These are phyloP conservation scores for Phytopythium mirpurense DNA, from an alignment of 352 stramenopile species.

Conservation along the genomic window DNA sequence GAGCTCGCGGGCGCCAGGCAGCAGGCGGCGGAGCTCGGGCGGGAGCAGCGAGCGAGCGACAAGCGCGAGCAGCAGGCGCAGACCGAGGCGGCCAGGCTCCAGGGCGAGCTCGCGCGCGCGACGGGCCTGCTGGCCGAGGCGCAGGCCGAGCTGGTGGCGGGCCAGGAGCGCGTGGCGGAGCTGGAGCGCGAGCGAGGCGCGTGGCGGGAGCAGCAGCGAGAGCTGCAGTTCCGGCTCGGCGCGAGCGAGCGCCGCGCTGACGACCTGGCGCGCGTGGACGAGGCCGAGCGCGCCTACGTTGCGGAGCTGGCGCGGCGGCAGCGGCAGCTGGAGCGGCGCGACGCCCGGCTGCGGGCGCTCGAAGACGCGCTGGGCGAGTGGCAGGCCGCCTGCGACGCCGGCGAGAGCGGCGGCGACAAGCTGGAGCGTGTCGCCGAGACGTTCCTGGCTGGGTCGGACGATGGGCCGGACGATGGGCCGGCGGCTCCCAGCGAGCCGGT, in stretches of 20 bases:
- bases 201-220: conserved; percentile 33
- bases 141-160: conserved; percentile 29
- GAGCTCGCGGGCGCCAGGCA: conserved; percentile 32
- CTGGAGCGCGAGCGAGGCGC: conserved; percentile 26
- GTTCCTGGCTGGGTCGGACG: too few species aligned
- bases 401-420: neutral
- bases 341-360: conserved; percentile 11
- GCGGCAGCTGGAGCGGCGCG: conserved; percentile 8
- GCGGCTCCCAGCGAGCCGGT: neutral
- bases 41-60: conserved; percentile 23
- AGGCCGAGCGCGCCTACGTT: conserved; percentile 22
- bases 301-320: conserved; percentile 17
- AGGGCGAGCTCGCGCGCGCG: conserved; percentile 35
- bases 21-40: conserved; percentile 30
- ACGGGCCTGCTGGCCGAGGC: conserved; percentile 47
- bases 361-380: conserved; percentile 16
- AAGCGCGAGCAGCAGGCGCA: conserved; percentile 21
- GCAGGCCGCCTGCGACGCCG: conserved; percentile 4
- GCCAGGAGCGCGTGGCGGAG: conserved; percentile 22
- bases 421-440: conserved; percentile 17
- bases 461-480: too few species aligned
- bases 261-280: conserved; percentile 25
- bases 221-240: conserved; percentile 34
- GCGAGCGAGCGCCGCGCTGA: conserved; percentile 26
- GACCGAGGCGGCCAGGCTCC: conserved; percentile 19